Percentiles rank a stretch among this genome's conserved stretches.
phyloP scores from a whole-genome alignment of 495 filamentous ascomycete species.

The Sphaerosporella brunnea region DNA sequence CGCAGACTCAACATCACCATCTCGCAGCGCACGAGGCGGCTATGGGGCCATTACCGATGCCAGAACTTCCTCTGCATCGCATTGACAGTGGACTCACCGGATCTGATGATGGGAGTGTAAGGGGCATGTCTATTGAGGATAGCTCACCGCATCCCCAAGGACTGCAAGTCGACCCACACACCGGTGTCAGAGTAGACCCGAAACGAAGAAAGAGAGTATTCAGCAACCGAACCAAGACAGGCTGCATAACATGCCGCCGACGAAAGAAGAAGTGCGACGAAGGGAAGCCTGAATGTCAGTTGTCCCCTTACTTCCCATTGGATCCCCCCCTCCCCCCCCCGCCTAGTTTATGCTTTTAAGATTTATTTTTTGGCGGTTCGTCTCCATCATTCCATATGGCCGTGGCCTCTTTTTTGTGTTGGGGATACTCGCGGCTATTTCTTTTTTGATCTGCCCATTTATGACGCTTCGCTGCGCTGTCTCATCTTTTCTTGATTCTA shows the following conservation, averaged over 20 bases:
- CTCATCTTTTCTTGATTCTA: not conserved
- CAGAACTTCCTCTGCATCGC: not conserved
- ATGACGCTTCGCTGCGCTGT: not conserved
- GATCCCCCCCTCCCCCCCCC: not conserved
- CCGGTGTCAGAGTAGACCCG: constrained; percentile 5
- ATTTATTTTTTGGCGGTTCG: constrained; percentile 3
- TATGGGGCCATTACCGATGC: constrained; percentile 9
- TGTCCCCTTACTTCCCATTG: constrained; percentile 2
- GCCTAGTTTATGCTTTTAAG: constrained; percentile 4
- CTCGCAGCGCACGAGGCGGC: constrained; percentile 23
- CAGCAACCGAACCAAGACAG: constrained; percentile 92
- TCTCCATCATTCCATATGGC: not conserved
- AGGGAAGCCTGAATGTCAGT: constrained; percentile 75
- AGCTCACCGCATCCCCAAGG: not conserved
- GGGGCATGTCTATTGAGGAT: not conserved
- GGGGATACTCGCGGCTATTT: not conserved
- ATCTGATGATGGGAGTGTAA: not conserved
- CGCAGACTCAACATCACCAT: constrained; percentile 23
- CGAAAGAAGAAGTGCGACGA: constrained; percentile 99
- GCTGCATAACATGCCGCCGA: constrained; percentile 83
- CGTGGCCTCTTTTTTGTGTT: not conserved
- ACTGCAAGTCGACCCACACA: not conserved
- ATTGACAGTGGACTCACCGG: not conserved
- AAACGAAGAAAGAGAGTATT: constrained; percentile 60
- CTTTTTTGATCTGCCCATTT: not conserved